These are phyloP conservation scores for Plenodomus lindquistii DNA, from an alignment of 2,329 filamentous ascomycete species.

Conservation along the genomic window DNA sequence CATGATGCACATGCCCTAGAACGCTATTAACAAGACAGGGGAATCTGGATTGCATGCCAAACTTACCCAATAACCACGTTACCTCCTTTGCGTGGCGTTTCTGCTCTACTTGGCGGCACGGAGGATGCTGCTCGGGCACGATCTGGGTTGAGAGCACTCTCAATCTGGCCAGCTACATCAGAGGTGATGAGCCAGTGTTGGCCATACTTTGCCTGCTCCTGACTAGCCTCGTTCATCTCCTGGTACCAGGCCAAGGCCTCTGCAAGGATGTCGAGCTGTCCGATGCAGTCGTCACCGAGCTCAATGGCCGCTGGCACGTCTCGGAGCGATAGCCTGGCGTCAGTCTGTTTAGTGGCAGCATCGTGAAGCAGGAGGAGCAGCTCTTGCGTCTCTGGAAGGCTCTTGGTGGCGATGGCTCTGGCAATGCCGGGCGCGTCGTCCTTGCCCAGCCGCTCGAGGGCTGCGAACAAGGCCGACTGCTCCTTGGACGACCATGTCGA, in stretches of 20 bases:
- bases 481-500: slow-evolving; percentile 72
- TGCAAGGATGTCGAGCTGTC: slow-evolving; percentile 68
- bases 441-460: slow-evolving; percentile 65
- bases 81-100: slow-evolving; percentile 6
- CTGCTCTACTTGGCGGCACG: slow-evolving; percentile 10
- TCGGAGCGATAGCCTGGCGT: slow-evolving; percentile 45
- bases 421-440: slow-evolving; percentile 67
- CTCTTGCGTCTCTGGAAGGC: slow-evolving; percentile 70
- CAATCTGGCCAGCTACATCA: slow-evolving; percentile 41
- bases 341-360: slow-evolving; percentile 45
- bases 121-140: slow-evolving; percentile 21
- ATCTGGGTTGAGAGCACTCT: slow-evolving; percentile 25
- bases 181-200: slow-evolving; percentile 67
- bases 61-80: slow-evolving; percentile 14
- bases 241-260: slow-evolving; percentile 68
- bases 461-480: slow-evolving; percentile 71
- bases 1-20: slow-evolving; percentile 13
- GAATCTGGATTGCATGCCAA: no score
- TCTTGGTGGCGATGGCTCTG: slow-evolving; percentile 69
- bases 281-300: slow-evolving; percentile 67
- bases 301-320: slow-evolving; percentile 75
- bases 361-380: slow-evolving; percentile 68
- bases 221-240: slow-evolving; percentile 62
- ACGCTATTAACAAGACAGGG: neutral
- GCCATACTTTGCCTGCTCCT: slow-evolving; percentile 65